A percentile compares a stretch with the other conserved stretches of the same genome.
Conservation (phyloP, 2,329 filamentous ascomycete species). For the Graphilbum fragrans region DNA sequence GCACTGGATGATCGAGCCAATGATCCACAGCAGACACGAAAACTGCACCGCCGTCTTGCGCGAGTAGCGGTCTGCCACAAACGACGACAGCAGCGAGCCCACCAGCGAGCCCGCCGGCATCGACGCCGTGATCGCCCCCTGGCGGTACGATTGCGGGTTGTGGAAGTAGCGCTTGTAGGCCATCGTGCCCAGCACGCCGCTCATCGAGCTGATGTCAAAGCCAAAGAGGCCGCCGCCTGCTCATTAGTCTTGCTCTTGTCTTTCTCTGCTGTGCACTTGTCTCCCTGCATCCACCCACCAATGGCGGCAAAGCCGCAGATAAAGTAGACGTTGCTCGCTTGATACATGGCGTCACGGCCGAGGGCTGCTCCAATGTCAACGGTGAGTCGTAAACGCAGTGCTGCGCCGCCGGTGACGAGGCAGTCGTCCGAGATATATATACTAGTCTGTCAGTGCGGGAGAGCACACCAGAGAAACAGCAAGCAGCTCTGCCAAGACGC, state of each 20-base stretch:
- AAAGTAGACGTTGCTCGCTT: constrained; percentile 40
- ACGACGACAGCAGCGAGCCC: constrained; percentile 38
- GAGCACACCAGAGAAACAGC: no score
- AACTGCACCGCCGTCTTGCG: constrained; percentile 36
- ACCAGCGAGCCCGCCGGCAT: constrained; percentile 64
- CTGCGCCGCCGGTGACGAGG: no score
- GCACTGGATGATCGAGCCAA: constrained; percentile 42
- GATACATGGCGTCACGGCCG: constrained; percentile 27
- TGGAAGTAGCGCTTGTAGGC: constrained; percentile 64
- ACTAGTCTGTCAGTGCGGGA: no score
- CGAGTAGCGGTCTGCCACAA: constrained; percentile 36
- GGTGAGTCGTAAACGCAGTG: no score
- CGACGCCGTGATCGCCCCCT: constrained; percentile 60
- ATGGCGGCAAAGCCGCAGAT: constrained; percentile 52
- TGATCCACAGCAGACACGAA: constrained; percentile 37
- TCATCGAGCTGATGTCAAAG: constrained; percentile 70
- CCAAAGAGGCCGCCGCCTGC: constrained; percentile 61
- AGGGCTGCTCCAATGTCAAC: no score
- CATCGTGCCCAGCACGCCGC: constrained; percentile 51
- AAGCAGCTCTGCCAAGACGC: no score
- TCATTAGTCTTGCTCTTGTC: no score
- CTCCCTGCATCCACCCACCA: constrained; percentile 41
- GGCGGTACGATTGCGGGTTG: constrained; percentile 42
- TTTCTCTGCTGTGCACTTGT: neutral
- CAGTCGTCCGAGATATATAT: no score